Base-by-base conservation (phyloP, 306 rosid species). In the Cucumis cinereus region DNA sequence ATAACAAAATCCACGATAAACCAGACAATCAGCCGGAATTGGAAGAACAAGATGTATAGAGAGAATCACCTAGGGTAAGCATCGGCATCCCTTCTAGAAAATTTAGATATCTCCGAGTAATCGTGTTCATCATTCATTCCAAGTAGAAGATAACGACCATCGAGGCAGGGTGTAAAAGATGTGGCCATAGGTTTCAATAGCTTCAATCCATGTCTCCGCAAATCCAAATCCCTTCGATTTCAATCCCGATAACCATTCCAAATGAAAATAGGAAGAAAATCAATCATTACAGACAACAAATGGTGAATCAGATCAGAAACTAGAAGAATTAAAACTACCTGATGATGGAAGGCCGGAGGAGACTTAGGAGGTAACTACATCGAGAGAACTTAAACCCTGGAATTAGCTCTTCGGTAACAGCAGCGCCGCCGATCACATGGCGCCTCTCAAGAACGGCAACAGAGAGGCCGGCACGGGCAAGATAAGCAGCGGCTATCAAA, bases 341-440 rank as follows among this genome's bases (percentile, higher is more conserved):
- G 83, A 93, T 90, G 43, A 93, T 19, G 36, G 92, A 75, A 20
- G 99, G 97, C 4, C 99, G 92, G 60, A 94, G 93, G 38, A 94
- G 97, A 79, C 99, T 94, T 17, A 87, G 95, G 41, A 94, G 90
- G 83, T 92, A 92, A 78, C 99, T 94, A 77, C 97, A 94, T 45
- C 99, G 92, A 64, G 97, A 90, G 83, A 94, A 94, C 84, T 88
- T 94, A 87, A 90, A 92, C 8, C 98, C 97, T 0, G 97, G 96
- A 38, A 93, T 55, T 36, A 91, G 85, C 61, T 93, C 98, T 61
- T 93, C 98, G 0, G 97, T 88, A 1, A 91, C 90, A 36, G 98
- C 94, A 40, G 98, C 98, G 4, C 98, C 98, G 16, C 98, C 98
- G 54, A 93, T 85, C 30, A 91, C 74, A 83, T 88, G 92, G 15